A percentile compares a stretch with the other conserved stretches of the same genome.
Evolutionary conservation across 2,329 filamentous ascomycete species (phyloP).

Genomic region (Fusarium keratoplasticum): DNA sequence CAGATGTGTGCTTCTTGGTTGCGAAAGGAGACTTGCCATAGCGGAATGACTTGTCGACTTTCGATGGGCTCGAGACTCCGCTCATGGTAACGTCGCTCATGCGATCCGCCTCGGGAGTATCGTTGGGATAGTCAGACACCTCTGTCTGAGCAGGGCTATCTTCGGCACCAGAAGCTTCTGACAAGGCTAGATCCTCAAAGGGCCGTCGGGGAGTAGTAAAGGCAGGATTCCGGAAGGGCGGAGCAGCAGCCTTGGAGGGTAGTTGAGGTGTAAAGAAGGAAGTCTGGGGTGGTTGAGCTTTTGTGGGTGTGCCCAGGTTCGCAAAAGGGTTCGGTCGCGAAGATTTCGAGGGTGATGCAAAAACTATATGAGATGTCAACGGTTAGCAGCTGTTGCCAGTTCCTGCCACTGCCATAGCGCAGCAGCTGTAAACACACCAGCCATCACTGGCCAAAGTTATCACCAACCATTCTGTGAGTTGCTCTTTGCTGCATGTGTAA

Average conservation of each 20-base stretch:
- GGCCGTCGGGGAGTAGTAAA: conserved; percentile 73
- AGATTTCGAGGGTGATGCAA: conserved; percentile 53
- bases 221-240: conserved; percentile 71
- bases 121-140: conserved; percentile 62
- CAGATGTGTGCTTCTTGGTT: conserved; percentile 60
- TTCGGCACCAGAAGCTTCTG: conserved; percentile 68
- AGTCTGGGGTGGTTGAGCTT: conserved; percentile 56
- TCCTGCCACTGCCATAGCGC: not conserved
- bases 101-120: conserved; percentile 64
- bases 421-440: not conserved
- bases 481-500: conserved; percentile 63
- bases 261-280: conserved; percentile 60
- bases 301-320: conserved; percentile 53
- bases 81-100: conserved; percentile 57
- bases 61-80: conserved; percentile 59
- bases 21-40: conserved; percentile 55
- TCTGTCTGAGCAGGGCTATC: conserved; percentile 71
- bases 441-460: not conserved
- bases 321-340: conserved; percentile 52
- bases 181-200: conserved; percentile 64
- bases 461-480: conserved; percentile 57
- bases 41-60: conserved; percentile 59
- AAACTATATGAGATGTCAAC: conserved; percentile 41
- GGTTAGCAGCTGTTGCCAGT: conserved; percentile 30
- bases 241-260: conserved; percentile 56